Conservation (phyloP, 2,329 filamentous ascomycete genomes). For the Sphaerulina vaccinii region DNA sequence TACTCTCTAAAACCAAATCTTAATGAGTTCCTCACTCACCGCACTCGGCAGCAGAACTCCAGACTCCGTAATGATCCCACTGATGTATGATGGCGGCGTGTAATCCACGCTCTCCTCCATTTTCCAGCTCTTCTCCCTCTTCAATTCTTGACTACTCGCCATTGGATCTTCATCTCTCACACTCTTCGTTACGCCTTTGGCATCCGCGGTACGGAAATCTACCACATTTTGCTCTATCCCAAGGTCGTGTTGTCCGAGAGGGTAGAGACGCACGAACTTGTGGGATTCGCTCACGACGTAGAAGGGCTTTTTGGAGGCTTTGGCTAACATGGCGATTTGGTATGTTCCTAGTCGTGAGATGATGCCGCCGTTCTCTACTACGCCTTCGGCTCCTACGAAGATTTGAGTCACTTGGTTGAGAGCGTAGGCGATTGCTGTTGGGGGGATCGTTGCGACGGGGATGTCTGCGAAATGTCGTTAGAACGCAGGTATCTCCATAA, state of each 20-base stretch:
- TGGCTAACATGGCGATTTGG: conserved; percentile 80
- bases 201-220: conserved; percentile 60
- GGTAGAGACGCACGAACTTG: conserved; percentile 89
- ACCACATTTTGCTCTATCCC: conserved; percentile 76
- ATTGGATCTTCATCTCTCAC: conserved; percentile 30
- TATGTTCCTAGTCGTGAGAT: conserved; percentile 84
- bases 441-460: conserved; percentile 76
- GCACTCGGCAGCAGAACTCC: conserved; percentile 69
- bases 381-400: conserved; percentile 72
- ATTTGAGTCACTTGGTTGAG: conserved; percentile 71
- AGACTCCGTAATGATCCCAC: conserved; percentile 72
- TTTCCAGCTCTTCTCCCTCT: conserved; percentile 30
- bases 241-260: conserved; percentile 76
- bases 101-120: conserved; percentile 59
- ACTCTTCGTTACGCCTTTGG: conserved; percentile 18
- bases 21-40: conserved; percentile 68
- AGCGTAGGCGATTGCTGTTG: conserved; percentile 74
- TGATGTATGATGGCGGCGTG: conserved; percentile 66
- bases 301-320: conserved; percentile 70
- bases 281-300: conserved; percentile 94
- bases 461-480: too few relatives aligned
- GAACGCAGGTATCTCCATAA: too few relatives aligned
- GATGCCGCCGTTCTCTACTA: conserved; percentile 90
- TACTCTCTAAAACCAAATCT: conserved; percentile 51
- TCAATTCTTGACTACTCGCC: conserved; percentile 32